phyloP scores from a whole-genome alignment of 2,329 filamentous ascomycete species.

The Tolypocladium pustulatum region DNA sequence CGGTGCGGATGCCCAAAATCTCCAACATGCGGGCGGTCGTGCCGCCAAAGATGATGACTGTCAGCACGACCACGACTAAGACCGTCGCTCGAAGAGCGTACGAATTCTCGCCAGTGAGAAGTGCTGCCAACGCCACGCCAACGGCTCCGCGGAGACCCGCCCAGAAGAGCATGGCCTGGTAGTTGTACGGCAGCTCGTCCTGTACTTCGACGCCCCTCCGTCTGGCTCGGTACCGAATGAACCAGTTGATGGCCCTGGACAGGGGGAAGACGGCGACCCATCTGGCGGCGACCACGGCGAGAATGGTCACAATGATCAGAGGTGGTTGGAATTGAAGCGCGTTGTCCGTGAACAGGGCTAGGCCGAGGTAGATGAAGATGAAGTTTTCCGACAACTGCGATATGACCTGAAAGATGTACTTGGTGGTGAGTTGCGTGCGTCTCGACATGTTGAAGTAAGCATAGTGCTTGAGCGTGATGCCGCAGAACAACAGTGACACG shows the following conservation, averaged over 20 bases:
- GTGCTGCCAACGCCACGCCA: slow-evolving; percentile 85
- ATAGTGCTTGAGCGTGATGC: slow-evolving; percentile 97
- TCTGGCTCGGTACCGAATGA: slow-evolving; percentile 76
- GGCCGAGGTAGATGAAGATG: slow-evolving; percentile 96
- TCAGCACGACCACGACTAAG: slow-evolving; percentile 92
- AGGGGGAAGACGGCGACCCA: slow-evolving; percentile 94
- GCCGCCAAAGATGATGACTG: slow-evolving; percentile 96
- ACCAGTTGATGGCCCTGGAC: slow-evolving; percentile 81
- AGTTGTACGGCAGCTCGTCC: slow-evolving; percentile 87
- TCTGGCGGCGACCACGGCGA: slow-evolving; percentile 83
- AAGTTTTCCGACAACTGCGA: slow-evolving; percentile 97
- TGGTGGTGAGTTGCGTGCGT: slow-evolving; percentile 91
- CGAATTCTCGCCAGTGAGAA: slow-evolving; percentile 71
- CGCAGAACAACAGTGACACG: slow-evolving; percentile 92
- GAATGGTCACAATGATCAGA: slow-evolving; percentile 84
- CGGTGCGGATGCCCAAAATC: slow-evolving; percentile 91
- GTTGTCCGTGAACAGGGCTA: slow-evolving; percentile 88
- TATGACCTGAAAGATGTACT: slow-evolving; percentile 92
- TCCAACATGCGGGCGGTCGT: slow-evolving; percentile 97
- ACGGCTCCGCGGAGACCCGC: slow-evolving; percentile 91
- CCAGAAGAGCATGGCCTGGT: slow-evolving; percentile 99
- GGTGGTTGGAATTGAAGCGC: slow-evolving; percentile 85
- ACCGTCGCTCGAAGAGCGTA: slow-evolving; percentile 85
- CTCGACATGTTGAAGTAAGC: slow-evolving; percentile 99
- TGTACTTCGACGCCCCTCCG: slow-evolving; percentile 62